These are phyloP conservation scores for Ceratocystis eucalypticola DNA, from an alignment of 2,329 filamentous ascomycete species.

Conservation along the genomic window DNA sequence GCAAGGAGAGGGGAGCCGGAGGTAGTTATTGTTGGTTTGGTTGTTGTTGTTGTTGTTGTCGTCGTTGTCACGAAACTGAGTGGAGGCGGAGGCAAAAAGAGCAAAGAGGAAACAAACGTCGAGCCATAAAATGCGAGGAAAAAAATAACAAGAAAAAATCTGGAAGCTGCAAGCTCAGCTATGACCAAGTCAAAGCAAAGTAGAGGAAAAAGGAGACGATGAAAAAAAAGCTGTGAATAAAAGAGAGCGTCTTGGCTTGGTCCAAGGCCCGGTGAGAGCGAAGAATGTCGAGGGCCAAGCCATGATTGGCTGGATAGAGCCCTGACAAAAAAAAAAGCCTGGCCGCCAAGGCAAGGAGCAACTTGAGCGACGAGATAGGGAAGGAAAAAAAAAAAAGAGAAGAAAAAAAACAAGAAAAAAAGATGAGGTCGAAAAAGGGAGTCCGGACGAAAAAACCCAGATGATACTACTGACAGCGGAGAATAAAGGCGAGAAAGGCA, in stretches of 20 bases:
- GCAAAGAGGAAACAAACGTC: background rate
- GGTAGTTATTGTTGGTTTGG: background rate
- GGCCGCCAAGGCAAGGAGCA: background rate
- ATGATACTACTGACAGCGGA: too few relatives aligned
- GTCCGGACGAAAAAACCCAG: too few relatives aligned
- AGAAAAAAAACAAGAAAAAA: background rate
- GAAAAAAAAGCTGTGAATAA: background rate
- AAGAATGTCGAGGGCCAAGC: background rate
- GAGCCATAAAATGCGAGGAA: slow-evolving; percentile 1
- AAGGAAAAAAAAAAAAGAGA: background rate
- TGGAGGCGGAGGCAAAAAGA: background rate
- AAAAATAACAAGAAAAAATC: slow-evolving; percentile 1
- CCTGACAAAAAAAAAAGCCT: background rate
- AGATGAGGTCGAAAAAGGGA: background rate
- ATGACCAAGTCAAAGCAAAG: slow-evolving; percentile 8
- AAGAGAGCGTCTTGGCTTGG: background rate
- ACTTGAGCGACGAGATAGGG: background rate
- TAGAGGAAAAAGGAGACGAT: background rate
- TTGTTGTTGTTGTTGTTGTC: background rate
- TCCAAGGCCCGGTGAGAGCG: too few relatives aligned
- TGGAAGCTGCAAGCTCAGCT: background rate
- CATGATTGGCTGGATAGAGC: background rate
- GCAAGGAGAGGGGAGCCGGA: slow-evolving; percentile 1
- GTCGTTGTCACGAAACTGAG: background rate
- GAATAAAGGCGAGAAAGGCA: too few relatives aligned